Percentiles rank a stretch among this genome's conserved stretches.
Evolutionary conservation across 2,329 filamentous ascomycete genomes (phyloP).

Genomic region (Sodiomyces alkalinus): DNA sequence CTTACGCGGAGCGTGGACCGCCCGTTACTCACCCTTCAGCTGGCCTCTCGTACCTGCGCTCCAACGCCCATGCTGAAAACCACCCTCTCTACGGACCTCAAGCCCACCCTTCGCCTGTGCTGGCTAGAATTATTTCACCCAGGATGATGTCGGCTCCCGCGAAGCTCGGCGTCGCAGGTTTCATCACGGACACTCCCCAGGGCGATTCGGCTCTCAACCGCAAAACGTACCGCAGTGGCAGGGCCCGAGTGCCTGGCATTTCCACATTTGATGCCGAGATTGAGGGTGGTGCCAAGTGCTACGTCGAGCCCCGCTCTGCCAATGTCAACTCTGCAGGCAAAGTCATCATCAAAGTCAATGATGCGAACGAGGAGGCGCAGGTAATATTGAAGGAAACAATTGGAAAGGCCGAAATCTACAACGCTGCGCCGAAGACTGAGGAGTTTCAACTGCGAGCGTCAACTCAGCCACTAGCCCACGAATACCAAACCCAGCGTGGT

Average conservation of each 20-base stretch:
- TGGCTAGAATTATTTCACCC: conserved; percentile 35
- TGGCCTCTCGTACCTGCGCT: conserved; percentile 46
- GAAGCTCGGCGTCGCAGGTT: conserved; percentile 39
- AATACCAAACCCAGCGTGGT: no score
- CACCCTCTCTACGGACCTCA: conserved; percentile 48
- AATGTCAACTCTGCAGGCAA: conserved; percentile 34
- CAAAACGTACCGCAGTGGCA: conserved; percentile 7
- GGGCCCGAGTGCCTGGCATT: conserved; percentile 16
- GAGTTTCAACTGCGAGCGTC: not conserved
- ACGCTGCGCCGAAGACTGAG: no score
- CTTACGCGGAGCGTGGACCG: conserved; percentile 38
- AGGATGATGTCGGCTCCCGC: conserved; percentile 16
- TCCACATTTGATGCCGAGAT: conserved; percentile 28
- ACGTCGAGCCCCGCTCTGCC: conserved; percentile 28
- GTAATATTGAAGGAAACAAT: conserved; percentile 31
- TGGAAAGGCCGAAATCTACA: conserved; percentile 19
- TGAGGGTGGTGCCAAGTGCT: conserved; percentile 38
- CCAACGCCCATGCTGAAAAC: conserved; percentile 38
- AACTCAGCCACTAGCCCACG: no score
- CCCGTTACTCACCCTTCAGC: conserved; percentile 46
- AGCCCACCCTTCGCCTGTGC: conserved; percentile 28
- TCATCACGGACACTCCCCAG: conserved; percentile 27
- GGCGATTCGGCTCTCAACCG: conserved; percentile 27
- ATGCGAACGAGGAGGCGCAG: conserved; percentile 20
- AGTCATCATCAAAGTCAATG: conserved; percentile 27